These are phyloP conservation scores for Dysphania ambrosioides DNA, from an alignment of 148 eudicot genomes.

Conservation along the genomic window DNA sequence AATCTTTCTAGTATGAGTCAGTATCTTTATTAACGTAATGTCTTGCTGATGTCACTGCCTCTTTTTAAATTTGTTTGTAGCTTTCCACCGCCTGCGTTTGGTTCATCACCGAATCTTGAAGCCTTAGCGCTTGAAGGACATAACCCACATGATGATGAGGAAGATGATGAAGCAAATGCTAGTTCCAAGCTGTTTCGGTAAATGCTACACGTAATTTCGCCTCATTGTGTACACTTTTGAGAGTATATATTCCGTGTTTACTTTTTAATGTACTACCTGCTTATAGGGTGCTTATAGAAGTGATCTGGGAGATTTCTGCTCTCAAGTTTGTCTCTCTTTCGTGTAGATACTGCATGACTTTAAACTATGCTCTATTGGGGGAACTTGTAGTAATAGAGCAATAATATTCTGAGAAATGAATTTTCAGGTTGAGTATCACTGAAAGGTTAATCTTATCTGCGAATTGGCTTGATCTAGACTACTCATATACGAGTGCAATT, in stretches of 20 bases:
- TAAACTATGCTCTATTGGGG: neutral
- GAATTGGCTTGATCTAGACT: neutral
- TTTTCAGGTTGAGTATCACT: neutral
- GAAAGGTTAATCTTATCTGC: slow-evolving; percentile 2
- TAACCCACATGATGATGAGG: slow-evolving; percentile 52
- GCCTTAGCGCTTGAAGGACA: slow-evolving; percentile 90
- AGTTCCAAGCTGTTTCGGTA: slow-evolving; percentile 56
- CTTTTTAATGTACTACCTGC: no score
- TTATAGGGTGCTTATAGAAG: neutral
- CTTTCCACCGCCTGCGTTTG: slow-evolving; percentile 96
- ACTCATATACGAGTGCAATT: neutral
- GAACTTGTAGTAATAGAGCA: neutral
- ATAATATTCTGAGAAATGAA: slow-evolving; percentile 9
- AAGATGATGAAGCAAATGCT: slow-evolving; percentile 48
- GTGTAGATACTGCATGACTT: neutral
- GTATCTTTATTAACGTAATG: no score
- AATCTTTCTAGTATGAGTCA: no score
- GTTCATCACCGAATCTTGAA: slow-evolving; percentile 93
- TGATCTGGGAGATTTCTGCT: neutral
- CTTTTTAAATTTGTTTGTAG: slow-evolving; percentile 34
- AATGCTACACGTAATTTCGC: slow-evolving; percentile 19
- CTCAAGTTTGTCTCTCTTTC: neutral
- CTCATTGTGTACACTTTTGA: neutral
- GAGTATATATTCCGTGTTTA: neutral
- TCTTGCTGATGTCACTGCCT: slow-evolving; percentile 20